Evolutionary conservation across 352 stramenopile genomes (phyloP).

Genomic region (Pythium aristosporum): DNA sequence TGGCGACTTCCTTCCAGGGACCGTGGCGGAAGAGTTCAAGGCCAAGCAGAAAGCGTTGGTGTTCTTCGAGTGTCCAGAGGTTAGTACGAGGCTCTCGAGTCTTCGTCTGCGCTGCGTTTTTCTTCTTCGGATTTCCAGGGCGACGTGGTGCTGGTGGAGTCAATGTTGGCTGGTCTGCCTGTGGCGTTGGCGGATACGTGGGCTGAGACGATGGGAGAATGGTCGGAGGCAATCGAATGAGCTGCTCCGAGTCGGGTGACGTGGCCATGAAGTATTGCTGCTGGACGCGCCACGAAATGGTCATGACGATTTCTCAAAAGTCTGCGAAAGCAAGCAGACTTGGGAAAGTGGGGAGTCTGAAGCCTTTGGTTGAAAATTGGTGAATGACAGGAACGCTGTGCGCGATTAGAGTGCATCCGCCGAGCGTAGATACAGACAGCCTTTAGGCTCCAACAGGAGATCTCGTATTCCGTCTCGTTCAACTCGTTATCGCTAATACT

Average conservation of each 20-base stretch:
- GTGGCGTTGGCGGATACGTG: too few species aligned
- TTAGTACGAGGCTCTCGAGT: not conserved
- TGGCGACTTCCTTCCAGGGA: conserved; percentile 50
- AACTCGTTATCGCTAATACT: too few species aligned
- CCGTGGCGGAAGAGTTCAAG: conserved; percentile 47
- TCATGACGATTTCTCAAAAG: conserved; percentile 4
- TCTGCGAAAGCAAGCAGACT: not conserved
- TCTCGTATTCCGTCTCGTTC: too few species aligned
- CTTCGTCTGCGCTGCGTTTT: too few species aligned
- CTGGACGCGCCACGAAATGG: conserved; percentile 21
- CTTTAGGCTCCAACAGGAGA: too few species aligned
- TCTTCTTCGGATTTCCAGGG: not conserved
- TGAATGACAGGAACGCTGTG: not conserved
- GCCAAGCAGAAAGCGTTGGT: conserved; percentile 39
- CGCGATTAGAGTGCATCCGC: too few species aligned
- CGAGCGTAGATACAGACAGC: too few species aligned
- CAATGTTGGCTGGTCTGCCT: not conserved
- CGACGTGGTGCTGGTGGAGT: not conserved
- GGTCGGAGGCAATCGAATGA: not conserved
- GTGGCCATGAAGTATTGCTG: conserved; percentile 9
- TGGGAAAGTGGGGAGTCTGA: not conserved
- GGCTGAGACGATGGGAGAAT: not conserved
- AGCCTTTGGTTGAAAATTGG: not conserved
- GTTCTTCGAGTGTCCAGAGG: conserved; percentile 3
- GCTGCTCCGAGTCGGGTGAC: not conserved